These are phyloP conservation scores for Trametes sp. DNA, from an alignment of 1,284 basidiomycete genomes.

Conservation along the genomic window DNA sequence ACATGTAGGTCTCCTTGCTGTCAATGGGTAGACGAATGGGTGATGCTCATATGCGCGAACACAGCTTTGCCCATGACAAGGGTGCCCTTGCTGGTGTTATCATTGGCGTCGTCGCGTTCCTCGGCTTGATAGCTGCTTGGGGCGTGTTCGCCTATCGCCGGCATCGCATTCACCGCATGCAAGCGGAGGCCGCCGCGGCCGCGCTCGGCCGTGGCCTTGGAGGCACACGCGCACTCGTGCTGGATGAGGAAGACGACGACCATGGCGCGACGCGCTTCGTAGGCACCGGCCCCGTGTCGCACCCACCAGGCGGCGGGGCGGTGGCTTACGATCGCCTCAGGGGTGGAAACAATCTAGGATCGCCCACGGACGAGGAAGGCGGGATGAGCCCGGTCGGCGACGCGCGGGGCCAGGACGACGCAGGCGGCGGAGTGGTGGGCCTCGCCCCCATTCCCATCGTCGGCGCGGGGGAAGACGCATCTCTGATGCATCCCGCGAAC, in stretches of 20 bases:
- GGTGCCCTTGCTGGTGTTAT: constrained; percentile 41
- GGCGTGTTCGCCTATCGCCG: constrained; percentile 34
- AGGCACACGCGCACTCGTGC: constrained; percentile 22
- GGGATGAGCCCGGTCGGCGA: constrained; percentile 16
- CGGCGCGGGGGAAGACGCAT: constrained; percentile 23
- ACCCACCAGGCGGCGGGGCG: constrained; percentile 4
- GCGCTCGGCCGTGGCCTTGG: constrained; percentile 20
- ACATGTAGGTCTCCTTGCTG: constrained; percentile 24
- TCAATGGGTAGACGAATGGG: neutral
- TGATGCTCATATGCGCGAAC: neutral
- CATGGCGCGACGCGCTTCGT: constrained; percentile 24
- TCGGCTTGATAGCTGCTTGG: constrained; percentile 32
- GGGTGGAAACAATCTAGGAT: constrained; percentile 25
- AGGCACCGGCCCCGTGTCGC: constrained; percentile 24
- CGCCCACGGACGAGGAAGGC: constrained; percentile 16
- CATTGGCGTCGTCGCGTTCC: constrained; percentile 37
- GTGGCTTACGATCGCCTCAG: constrained; percentile 26
- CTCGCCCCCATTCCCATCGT: constrained; percentile 23
- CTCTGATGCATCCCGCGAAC: constrained; percentile 30
- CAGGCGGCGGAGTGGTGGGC: constrained; percentile 8
- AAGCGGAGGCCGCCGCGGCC: constrained; percentile 31
- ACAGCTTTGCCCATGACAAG: constrained; percentile 36
- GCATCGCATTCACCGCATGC: constrained; percentile 30
- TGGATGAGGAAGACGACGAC: constrained; percentile 33
- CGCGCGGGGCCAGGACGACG: constrained; percentile 14